A percentile compares a stretch with the other conserved stretches of the same genome.
Evolutionary conservation across 2,329 filamentous ascomycete species (phyloP).

Genomic region (Tetracladium maxilliforme): DNA sequence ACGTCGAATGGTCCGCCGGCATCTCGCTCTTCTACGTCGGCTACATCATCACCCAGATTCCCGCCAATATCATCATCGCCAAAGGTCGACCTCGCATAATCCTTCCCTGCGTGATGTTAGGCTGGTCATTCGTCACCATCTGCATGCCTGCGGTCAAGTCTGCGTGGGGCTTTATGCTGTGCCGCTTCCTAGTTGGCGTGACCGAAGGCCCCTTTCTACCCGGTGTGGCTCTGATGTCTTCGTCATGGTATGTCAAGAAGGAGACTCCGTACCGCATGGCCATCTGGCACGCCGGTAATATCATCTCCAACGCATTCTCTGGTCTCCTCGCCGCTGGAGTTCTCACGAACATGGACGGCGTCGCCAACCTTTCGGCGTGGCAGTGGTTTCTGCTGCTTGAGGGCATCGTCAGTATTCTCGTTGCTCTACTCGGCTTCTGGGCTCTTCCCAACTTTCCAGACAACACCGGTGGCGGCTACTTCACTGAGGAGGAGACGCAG

Average conservation of each 20-base stretch:
- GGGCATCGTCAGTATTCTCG: conserved; percentile 4
- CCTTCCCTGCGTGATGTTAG: conserved; percentile 4
- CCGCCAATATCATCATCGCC: conserved; percentile 3
- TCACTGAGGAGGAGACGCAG: no score
- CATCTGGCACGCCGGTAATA: conserved; percentile 6
- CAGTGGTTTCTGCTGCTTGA: conserved; percentile 8
- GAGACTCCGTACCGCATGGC: conserved; percentile 8
- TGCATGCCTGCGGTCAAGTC: conserved; percentile 4
- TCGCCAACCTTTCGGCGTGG: conserved; percentile 4
- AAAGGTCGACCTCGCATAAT: conserved; percentile 5
- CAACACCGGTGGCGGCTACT: no score
- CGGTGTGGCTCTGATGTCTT: conserved; percentile 4
- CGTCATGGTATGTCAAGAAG: conserved; percentile 9
- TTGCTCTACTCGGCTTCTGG: no score
- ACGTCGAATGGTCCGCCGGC: conserved; percentile 5
- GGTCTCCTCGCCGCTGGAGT: conserved; percentile 8
- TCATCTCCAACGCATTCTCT: conserved; percentile 8
- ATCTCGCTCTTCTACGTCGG: conserved; percentile 6
- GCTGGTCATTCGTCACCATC: conserved; percentile 6
- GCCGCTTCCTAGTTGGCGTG: conserved; percentile 5
- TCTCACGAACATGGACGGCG: conserved; percentile 3
- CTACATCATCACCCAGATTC: conserved; percentile 4
- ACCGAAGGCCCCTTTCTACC: conserved; percentile 5
- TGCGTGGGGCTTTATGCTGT: conserved; percentile 5
- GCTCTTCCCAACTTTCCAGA: no score